Evolutionary conservation across 192 early-diverging fungal species (phyloP).

Genomic region (Coemansia sp.): DNA sequence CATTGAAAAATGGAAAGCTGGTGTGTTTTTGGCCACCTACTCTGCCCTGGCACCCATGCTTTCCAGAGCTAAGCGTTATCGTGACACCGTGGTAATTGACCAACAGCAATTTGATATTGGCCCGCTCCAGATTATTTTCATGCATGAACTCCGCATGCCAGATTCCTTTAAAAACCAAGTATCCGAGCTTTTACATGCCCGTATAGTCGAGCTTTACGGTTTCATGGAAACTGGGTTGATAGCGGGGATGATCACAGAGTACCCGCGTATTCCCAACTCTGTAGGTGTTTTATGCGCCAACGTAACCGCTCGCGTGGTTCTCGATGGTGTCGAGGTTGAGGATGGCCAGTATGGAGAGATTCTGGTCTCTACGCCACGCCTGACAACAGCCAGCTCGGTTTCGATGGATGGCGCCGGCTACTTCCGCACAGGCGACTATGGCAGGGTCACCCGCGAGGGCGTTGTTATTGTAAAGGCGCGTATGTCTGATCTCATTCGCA

Average conservation of each 20-base stretch:
- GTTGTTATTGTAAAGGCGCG: slow-evolving; percentile 42
- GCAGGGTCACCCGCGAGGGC: slow-evolving; percentile 28
- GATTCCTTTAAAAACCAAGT: slow-evolving; percentile 20
- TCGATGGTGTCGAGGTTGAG: slow-evolving; percentile 27
- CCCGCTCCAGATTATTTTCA: slow-evolving; percentile 26
- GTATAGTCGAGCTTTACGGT: slow-evolving; percentile 47
- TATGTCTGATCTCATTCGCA: slow-evolving; percentile 23
- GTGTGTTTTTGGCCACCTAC: slow-evolving; percentile 25
- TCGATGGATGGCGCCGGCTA: slow-evolving; percentile 4
- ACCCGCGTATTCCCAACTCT: slow-evolving; percentile 33
- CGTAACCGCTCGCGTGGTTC: slow-evolving; percentile 32
- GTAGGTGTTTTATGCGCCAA: slow-evolving; percentile 40
- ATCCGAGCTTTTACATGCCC: slow-evolving; percentile 19
- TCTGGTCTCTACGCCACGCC: slow-evolving; percentile 35
- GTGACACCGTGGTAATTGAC: slow-evolving; percentile 7
- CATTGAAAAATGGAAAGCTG: slow-evolving; percentile 25
- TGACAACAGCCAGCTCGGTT: slow-evolving; percentile 1
- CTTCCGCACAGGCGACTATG: slow-evolving; percentile 43
- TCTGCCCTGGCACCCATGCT: slow-evolving; percentile 16
- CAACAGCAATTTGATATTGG: slow-evolving; percentile 16
- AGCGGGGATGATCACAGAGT: slow-evolving; percentile 45
- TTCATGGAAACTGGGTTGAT: slow-evolving; percentile 42
- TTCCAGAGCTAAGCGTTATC: slow-evolving; percentile 8
- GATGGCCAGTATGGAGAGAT: slow-evolving; percentile 45
- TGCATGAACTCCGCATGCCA: slow-evolving; percentile 25